A percentile compares a stretch with the other conserved stretches of the same genome.
Conservation (phyloP, 2,329 filamentous ascomycete genomes). For the Oidium heveae region DNA sequence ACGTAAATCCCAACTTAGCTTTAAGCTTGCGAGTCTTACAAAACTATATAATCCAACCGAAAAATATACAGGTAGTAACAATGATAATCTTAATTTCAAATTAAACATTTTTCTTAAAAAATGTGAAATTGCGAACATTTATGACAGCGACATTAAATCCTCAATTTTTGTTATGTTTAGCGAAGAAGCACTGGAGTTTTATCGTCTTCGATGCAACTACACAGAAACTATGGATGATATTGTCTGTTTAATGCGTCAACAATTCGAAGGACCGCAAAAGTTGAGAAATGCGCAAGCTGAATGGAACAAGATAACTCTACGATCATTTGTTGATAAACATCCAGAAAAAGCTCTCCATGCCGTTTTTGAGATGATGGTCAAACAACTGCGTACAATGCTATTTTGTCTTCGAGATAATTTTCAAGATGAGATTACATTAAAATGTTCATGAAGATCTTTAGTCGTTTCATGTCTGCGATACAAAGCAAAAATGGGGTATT, state of each 20-base stretch:
- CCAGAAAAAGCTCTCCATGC: neutral
- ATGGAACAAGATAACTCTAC: neutral
- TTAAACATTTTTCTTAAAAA: neutral
- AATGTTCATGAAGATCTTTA: neutral
- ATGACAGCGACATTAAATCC: neutral
- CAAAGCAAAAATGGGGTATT: neutral
- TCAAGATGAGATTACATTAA: neutral
- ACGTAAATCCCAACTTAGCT: neutral
- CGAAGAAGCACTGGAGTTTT: neutral
- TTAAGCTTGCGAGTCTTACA: neutral
- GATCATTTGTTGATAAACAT: neutral
- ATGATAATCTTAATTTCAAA: neutral
- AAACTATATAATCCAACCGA: neutral
- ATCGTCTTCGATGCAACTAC: neutral
- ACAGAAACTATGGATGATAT: neutral
- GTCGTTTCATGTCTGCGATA: neutral
- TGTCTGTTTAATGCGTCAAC: neutral
- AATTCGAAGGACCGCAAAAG: conserved; percentile 1
- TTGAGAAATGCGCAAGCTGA: neutral
- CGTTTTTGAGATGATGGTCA: neutral
- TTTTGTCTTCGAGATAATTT: neutral
- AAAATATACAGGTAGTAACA: neutral
- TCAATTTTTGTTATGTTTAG: neutral
- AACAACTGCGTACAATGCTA: neutral
- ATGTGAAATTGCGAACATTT: neutral